Percentiles rank a stretch among this genome's conserved stretches.
Evolutionary conservation across 73 alveolate genomes (phyloP).

Genomic region (Tetrahymena malaccensis): DNA sequence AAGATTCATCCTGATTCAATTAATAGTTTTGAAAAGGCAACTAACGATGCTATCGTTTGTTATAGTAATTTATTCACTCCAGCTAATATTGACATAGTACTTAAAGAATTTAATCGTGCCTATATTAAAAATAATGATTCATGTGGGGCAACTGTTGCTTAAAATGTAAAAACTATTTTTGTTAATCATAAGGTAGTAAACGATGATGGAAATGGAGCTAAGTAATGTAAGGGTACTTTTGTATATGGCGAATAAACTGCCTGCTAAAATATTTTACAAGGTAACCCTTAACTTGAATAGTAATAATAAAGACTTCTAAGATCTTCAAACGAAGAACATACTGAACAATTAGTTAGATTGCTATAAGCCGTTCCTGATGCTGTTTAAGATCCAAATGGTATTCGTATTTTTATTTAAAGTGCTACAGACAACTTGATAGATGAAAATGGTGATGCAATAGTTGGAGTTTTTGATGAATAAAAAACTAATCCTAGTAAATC

Average conservation of each 20-base stretch:
- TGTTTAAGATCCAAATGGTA: neutral
- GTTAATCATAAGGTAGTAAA: neutral
- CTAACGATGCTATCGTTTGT: neutral
- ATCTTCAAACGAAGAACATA: neutral
- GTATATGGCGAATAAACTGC: neutral
- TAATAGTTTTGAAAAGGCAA: neutral
- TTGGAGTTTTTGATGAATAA: neutral
- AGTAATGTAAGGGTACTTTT: neutral
- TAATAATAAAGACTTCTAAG: neutral
- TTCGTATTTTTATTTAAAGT: neutral
- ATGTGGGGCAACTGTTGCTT: neutral
- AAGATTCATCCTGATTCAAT: neutral
- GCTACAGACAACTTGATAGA: neutral
- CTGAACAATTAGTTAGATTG: neutral
- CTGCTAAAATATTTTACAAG: neutral
- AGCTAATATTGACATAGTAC: neutral
- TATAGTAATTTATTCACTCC: neutral
- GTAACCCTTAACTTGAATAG: neutral
- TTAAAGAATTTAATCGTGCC: neutral
- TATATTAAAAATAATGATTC: neutral
- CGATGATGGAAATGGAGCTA: neutral
- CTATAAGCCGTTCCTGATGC: neutral
- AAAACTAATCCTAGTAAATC: neutral
- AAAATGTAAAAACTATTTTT: neutral
- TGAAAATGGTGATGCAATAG: neutral